These are phyloP conservation scores for Pyricularia pennisetigena DNA, from an alignment of 2,329 filamentous ascomycete genomes.

Conservation along the genomic window DNA sequence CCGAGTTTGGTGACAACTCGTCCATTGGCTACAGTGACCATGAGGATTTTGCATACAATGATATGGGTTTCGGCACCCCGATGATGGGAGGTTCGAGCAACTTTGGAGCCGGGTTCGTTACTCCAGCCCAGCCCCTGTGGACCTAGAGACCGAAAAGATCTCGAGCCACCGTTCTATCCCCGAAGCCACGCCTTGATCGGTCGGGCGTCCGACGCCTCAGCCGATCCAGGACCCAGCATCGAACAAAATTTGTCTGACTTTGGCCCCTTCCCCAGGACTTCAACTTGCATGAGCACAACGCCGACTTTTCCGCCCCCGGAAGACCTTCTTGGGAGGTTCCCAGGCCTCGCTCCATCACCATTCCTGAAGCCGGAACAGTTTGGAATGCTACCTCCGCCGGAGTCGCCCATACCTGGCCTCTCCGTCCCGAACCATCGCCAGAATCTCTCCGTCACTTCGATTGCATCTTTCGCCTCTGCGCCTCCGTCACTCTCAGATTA, in stretches of 20 bases:
- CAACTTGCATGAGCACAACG: slow-evolving; percentile 28
- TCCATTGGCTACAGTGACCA: slow-evolving; percentile 54
- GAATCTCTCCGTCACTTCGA: slow-evolving; percentile 16
- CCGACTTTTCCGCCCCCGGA: slow-evolving; percentile 34
- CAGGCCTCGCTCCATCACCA: slow-evolving; percentile 29
- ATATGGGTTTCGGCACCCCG: slow-evolving; percentile 36
- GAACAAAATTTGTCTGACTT: slow-evolving; percentile 40
- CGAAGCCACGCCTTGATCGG: background rate
- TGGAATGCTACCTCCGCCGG: slow-evolving; percentile 33
- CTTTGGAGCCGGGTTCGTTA: slow-evolving; percentile 50
- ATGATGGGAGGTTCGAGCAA: slow-evolving; percentile 34
- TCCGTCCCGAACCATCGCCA: slow-evolving; percentile 25
- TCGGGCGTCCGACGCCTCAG: slow-evolving; percentile 1
- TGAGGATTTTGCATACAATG: slow-evolving; percentile 44
- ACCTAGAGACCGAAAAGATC: slow-evolving; percentile 38
- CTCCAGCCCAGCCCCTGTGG: slow-evolving; percentile 53
- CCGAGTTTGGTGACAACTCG: slow-evolving; percentile 20
- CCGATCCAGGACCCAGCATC: slow-evolving; percentile 4
- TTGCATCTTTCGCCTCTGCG: slow-evolving; percentile 2
- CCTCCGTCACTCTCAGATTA: slow-evolving; percentile 1
- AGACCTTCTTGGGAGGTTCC: slow-evolving; percentile 23
- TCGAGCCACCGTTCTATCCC: slow-evolving; percentile 15
- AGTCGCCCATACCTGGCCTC: slow-evolving; percentile 29
- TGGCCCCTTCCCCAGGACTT: slow-evolving; percentile 35
- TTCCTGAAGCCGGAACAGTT: slow-evolving; percentile 32